Percentiles rank a stretch among this genome's conserved stretches.
phyloP scores from a whole-genome alignment of 2,329 filamentous ascomycete species.

The Penicillium corylophilum region DNA sequence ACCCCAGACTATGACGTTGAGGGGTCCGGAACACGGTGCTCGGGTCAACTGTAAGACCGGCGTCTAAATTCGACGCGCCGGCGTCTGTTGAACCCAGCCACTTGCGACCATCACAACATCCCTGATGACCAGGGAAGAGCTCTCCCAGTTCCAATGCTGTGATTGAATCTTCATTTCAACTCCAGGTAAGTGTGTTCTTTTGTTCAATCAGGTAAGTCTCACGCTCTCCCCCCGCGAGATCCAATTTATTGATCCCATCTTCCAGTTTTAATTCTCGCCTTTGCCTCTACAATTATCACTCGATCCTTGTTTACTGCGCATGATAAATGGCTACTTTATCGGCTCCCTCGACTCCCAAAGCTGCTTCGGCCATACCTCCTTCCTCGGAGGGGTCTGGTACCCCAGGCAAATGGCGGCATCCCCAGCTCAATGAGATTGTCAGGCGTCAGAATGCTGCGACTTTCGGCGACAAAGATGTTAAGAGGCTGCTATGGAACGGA shows the following conservation, averaged over 20 bases:
- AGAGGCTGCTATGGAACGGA: slow-evolving; percentile 67
- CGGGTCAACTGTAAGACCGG: slow-evolving; percentile 23
- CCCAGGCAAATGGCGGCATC: slow-evolving; percentile 86
- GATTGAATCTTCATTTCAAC: neutral
- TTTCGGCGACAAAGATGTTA: slow-evolving; percentile 76
- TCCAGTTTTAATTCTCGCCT: slow-evolving; percentile 4
- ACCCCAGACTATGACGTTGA: slow-evolving; percentile 22
- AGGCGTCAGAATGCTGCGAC: slow-evolving; percentile 73
- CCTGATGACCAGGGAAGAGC: slow-evolving; percentile 11
- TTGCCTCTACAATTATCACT: neutral
- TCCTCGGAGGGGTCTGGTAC: slow-evolving; percentile 36
- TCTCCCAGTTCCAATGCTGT: slow-evolving; percentile 1
- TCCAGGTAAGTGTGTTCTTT: slow-evolving; percentile 8
- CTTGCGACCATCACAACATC: slow-evolving; percentile 16
- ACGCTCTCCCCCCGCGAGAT: neutral
- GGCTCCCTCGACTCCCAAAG: slow-evolving; percentile 45
- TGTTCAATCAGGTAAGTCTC: slow-evolving; percentile 7
- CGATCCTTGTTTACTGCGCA: neutral
- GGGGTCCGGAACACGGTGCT: slow-evolving; percentile 14
- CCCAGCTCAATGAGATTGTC: slow-evolving; percentile 82
- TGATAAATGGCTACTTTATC: slow-evolving; percentile 36
- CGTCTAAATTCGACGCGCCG: slow-evolving; percentile 16
- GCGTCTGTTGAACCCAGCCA: slow-evolving; percentile 8
- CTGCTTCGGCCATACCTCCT: slow-evolving; percentile 28
- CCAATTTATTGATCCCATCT: neutral